A percentile compares a stretch with the other conserved stretches of the same genome.
These are phyloP conservation scores for Mentha longifolia DNA, from an alignment of 257 asterid genomes.

Conservation along the genomic window DNA sequence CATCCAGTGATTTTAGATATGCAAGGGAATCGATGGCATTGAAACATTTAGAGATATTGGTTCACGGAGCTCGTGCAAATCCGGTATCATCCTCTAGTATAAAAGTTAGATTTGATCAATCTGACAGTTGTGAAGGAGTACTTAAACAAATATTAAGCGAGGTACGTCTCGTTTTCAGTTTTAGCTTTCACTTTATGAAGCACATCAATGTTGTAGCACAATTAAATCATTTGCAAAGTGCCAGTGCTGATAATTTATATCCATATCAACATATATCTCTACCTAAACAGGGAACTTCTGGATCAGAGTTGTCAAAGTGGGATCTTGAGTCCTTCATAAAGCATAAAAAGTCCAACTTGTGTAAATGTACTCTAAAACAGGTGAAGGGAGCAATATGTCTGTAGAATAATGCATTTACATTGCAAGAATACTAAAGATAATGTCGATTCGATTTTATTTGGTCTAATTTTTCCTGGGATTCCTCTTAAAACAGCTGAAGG, in stretches of 20 bases:
- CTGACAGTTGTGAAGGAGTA: conserved; percentile 6
- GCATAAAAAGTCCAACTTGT: conserved; percentile 8
- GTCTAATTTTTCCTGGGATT: background rate
- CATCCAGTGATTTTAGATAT: background rate
- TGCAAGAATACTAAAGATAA: conserved; percentile 10
- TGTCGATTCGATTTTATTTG: background rate
- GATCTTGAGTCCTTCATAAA: conserved; percentile 22
- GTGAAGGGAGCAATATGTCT: background rate
- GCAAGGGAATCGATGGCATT: conserved; percentile 7
- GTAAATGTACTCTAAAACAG: conserved; percentile 8
- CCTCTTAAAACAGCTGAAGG: conserved; percentile 16
- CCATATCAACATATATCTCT: conserved; percentile 1
- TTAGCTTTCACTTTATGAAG: background rate
- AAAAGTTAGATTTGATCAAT: background rate
- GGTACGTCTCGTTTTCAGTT: background rate
- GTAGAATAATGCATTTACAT: background rate
- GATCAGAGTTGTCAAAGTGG: conserved; percentile 19
- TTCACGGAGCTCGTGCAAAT: conserved; percentile 20
- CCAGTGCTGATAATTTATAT: background rate
- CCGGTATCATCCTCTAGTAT: background rate
- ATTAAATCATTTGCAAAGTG: conserved; percentile 6
- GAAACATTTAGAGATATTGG: conserved; percentile 10
- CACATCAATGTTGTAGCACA: background rate
- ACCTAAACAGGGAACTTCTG: background rate
- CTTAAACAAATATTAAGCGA: conserved; percentile 1